Conservation (phyloP, 441 rosid species). For the Eruca vesicaria region DNA sequence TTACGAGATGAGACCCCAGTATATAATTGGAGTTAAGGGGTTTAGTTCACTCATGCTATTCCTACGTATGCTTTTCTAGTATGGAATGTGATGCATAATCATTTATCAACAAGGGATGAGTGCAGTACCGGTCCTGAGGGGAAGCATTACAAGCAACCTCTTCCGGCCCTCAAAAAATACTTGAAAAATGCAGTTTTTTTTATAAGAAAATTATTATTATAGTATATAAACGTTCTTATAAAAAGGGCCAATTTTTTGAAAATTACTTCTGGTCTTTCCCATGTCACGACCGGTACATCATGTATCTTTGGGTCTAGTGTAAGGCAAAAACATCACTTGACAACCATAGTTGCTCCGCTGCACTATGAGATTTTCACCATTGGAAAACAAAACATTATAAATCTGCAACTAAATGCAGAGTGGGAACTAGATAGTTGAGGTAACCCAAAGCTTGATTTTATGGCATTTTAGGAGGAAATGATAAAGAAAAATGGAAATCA, state of each 20-base stretch:
- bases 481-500: constrained; percentile 75
- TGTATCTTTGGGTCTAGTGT: constrained; percentile 35
- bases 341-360: constrained; percentile 51
- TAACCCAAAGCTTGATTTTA: constrained; percentile 14
- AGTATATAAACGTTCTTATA: no score
- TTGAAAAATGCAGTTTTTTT: no score
- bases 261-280: no score
- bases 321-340: constrained; percentile 32
- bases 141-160: constrained; percentile 32
- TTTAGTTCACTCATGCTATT: no score
- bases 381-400: neutral
- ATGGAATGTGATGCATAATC: no score
- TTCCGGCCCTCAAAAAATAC: no score
- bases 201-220: no score
- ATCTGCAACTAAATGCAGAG: neutral
- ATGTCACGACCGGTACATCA: no score
- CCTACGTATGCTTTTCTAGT: no score
- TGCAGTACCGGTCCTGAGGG: constrained; percentile 11
- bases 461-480: constrained; percentile 67
- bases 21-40: no score
- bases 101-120: neutral
- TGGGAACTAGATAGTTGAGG: neutral
- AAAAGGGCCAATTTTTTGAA: no score
- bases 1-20: neutral
- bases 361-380: constrained; percentile 38